Evolutionary conservation across 2,329 filamentous ascomycete genomes (phyloP).

Genomic region (Talaromyces sp.): DNA sequence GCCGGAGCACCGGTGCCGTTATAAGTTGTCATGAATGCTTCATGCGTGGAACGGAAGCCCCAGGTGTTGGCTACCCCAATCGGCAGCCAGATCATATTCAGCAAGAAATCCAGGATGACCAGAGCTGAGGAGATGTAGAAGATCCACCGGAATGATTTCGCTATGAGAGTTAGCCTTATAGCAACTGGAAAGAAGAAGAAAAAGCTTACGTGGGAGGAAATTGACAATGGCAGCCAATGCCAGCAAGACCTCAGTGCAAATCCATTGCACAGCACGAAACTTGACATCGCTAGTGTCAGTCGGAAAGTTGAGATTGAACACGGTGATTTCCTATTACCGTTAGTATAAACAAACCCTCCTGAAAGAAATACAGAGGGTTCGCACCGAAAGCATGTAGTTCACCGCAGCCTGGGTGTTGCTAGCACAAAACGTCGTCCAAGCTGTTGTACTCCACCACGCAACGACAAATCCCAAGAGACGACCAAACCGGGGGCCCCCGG

Average conservation of each 20-base stretch:
- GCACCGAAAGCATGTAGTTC: constrained; percentile 50
- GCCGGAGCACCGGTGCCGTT: constrained; percentile 53
- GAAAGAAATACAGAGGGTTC: constrained; percentile 12
- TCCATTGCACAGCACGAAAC: constrained; percentile 59
- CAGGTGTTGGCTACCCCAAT: constrained; percentile 52
- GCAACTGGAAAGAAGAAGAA: not conserved
- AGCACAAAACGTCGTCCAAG: constrained; percentile 56
- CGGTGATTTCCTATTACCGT: constrained; percentile 47
- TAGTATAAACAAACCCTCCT: not conserved
- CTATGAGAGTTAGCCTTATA: constrained; percentile 22
- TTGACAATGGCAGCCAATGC: constrained; percentile 48
- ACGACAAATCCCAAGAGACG: constrained; percentile 56
- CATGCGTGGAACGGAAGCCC: constrained; percentile 55
- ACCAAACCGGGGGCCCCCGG: constrained; percentile 52
- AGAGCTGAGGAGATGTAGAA: constrained; percentile 48
- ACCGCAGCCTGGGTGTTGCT: constrained; percentile 50
- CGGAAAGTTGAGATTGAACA: constrained; percentile 53
- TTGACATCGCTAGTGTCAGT: constrained; percentile 50
- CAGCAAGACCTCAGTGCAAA: constrained; percentile 50
- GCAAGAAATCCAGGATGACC: constrained; percentile 54
- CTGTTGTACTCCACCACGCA: constrained; percentile 61
- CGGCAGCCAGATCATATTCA: constrained; percentile 59
- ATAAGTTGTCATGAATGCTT: constrained; percentile 58
- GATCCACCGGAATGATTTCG: constrained; percentile 44
- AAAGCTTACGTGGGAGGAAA: constrained; percentile 44